Evolutionary conservation across 2,329 filamentous ascomycete genomes (phyloP), one percentile per base, ranked within the genome.

Genomic region (Pseudohalonectria lignicola): DNA sequence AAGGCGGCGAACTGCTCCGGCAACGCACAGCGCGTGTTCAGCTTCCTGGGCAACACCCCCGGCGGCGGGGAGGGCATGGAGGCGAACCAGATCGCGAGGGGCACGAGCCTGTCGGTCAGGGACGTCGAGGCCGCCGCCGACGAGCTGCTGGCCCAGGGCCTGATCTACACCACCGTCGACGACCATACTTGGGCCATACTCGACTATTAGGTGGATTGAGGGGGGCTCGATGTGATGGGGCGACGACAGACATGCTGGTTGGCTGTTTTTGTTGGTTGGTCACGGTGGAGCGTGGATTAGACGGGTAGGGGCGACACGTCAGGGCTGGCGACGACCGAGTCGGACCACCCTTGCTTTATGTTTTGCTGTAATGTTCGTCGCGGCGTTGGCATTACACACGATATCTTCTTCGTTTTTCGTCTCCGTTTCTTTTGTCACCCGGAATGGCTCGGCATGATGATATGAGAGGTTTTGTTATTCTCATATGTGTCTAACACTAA

Each of bases 141-240:
- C 49, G 87, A 96, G 60, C 60, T 98, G 52, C 60, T 86, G 31
- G 67, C 67, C 2, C 62, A 75, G 39, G 86, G 87, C 21, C 55
- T 86, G 49, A 85, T 94, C 46, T 98, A 86, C 62, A 86, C 86
- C 20, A 98, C 93, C 9, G 73, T 94, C 6, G 87, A 96, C 60
- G 90, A 96, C 52, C 74, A 85, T 59, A 96, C 90, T 1, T 96
- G 85, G 81, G 86, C 86, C 31, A 67, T 94, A 45, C 65, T 95
- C 43, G 85, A 93, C 42, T 75, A 70, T n/a, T n/a, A n/a, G n/a
- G n/a, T n/a, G n/a, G n/a, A n/a, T n/a, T n/a, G 42, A 49, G 41
- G 19, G 17, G 12, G 31, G 20, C 13, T 25, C 4, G 12, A 13
- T 6, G 18, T 10, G 16, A 21, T 3, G 17, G 17, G 12, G 17